A percentile compares a stretch with the other conserved stretches of the same genome.
These are phyloP conservation scores for Boletellus deceptivus DNA, from an alignment of 1,284 basidiomycete species.

Conservation along the genomic window DNA sequence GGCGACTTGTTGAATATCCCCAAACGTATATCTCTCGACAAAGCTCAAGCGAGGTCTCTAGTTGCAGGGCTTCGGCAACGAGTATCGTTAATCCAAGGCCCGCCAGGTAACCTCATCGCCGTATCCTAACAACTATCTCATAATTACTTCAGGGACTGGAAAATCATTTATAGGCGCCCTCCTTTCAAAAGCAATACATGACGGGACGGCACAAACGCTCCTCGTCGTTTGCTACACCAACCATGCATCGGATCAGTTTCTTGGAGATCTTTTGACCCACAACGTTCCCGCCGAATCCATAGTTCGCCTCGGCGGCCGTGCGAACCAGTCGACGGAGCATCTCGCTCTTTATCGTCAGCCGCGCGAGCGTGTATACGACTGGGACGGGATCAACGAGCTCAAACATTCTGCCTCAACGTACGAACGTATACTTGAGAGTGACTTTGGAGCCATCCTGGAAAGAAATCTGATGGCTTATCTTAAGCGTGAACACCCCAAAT, in stretches of 20 bases:
- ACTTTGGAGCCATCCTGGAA: too few relatives aligned
- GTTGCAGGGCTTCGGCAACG: conserved; percentile 47
- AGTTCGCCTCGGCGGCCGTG: too few relatives aligned
- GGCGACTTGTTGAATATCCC: conserved; percentile 33
- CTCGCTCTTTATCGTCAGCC: too few relatives aligned
- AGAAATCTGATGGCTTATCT: too few relatives aligned
- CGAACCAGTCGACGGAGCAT: too few relatives aligned
- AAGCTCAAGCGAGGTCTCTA: conserved; percentile 49
- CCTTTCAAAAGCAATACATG: conserved; percentile 53
- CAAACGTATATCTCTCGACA: conserved; percentile 46
- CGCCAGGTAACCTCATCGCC: conserved; percentile 46
- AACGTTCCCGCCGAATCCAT: conserved; percentile 38
- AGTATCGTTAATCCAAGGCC: conserved; percentile 62
- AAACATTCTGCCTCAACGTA: too few relatives aligned
- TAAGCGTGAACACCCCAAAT: too few relatives aligned
- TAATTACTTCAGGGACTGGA: conserved; percentile 50
- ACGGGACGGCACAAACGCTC: conserved; percentile 44
- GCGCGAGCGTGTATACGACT: too few relatives aligned
- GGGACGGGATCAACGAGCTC: too few relatives aligned
- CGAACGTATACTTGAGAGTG: too few relatives aligned
- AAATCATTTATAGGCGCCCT: conserved; percentile 67
- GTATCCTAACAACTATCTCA: neutral
- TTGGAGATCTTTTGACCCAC: conserved; percentile 54
- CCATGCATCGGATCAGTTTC: conserved; percentile 37
- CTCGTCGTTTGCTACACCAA: conserved; percentile 53